Evolutionary conservation across 2,329 filamentous ascomycete genomes (phyloP), one percentile per base, ranked within the genome.

Genomic region (Gremmenia infestans): DNA sequence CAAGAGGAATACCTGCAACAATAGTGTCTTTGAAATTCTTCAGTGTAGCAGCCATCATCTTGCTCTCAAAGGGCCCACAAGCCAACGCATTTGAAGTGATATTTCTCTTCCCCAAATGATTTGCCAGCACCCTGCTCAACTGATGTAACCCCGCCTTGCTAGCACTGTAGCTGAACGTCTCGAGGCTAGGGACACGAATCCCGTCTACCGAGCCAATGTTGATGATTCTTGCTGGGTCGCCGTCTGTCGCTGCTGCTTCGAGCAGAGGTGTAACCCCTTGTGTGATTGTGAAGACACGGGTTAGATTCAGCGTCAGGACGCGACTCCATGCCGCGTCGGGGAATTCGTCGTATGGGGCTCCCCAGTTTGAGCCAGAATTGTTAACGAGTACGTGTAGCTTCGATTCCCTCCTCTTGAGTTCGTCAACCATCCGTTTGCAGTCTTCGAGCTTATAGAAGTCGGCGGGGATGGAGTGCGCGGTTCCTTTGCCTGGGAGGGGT

Each of bases 21-120:
- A 88, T 85, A 6, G 70, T 69, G 4, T 81, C 79, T 48, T 78
- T 75, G 56, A 78, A 79, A 35, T 83, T 76, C 54, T 81, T 73
- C 63, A 86, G 78, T 72, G 87, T 89, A 1, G 81, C 79, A 40
- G 84, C 86, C 87, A 89, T 89, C 79, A 89, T 87, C 66, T 85
- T 87, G 17, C 84, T 86, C 61, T 84, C 77, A 58, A 87, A 88
- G 3, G 87, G 86, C 3, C 87, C 87, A 58, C 86, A 89, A 5
- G 87, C 87, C 54, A 91, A 72, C 3, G 83, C 82, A 67, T 91
- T 91, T 60, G 74, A 79, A 37, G 84, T 87, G 57, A 88, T 78
- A 52, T 80, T 76, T 45, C 80, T 66, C 55, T 78, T 79, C 0
- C 84, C 85, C 36, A 88, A 71, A 64, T 85, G 85, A 39, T 76